Evolutionary conservation across 345 rosid species (phyloP).

Genomic region (Citrus medica): DNA sequence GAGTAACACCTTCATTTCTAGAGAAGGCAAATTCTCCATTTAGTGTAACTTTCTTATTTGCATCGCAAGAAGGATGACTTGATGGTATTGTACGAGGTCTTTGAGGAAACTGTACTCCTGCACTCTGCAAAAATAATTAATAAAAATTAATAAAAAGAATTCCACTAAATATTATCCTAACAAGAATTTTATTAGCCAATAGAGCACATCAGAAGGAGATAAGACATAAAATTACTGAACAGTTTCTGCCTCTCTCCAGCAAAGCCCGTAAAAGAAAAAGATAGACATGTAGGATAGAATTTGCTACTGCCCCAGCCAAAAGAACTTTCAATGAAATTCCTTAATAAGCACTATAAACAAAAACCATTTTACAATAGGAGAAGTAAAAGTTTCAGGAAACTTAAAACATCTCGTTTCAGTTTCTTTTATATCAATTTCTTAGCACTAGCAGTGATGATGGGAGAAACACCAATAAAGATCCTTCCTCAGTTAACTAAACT

Average conservation of each 20-base stretch:
- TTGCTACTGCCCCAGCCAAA: background rate
- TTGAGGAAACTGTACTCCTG: constrained; percentile 86
- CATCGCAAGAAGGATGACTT: constrained; percentile 36
- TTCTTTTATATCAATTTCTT: background rate
- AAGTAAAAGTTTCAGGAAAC: background rate
- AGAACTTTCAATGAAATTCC: background rate
- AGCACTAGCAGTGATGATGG: background rate
- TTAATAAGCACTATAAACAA: background rate
- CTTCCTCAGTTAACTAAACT: background rate
- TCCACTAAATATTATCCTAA: background rate
- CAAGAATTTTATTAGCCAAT: background rate
- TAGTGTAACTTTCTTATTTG: constrained; percentile 39
- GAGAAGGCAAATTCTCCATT: constrained; percentile 59
- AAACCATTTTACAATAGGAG: background rate
- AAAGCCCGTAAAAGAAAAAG: background rate
- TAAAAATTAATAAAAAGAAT: background rate
- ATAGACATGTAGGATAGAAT: background rate
- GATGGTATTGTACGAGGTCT: constrained; percentile 36
- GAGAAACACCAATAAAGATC: background rate
- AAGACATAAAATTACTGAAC: background rate
- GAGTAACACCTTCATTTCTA: constrained; percentile 41
- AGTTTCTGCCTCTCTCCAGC: background rate
- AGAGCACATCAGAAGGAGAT: background rate
- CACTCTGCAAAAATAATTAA: constrained; percentile 42
- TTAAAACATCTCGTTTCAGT: background rate